Evolutionary conservation across 2,329 filamentous ascomycete species (phyloP), one percentile per base, ranked within the genome.

Genomic region (Tolypocladium guangdongense): DNA sequence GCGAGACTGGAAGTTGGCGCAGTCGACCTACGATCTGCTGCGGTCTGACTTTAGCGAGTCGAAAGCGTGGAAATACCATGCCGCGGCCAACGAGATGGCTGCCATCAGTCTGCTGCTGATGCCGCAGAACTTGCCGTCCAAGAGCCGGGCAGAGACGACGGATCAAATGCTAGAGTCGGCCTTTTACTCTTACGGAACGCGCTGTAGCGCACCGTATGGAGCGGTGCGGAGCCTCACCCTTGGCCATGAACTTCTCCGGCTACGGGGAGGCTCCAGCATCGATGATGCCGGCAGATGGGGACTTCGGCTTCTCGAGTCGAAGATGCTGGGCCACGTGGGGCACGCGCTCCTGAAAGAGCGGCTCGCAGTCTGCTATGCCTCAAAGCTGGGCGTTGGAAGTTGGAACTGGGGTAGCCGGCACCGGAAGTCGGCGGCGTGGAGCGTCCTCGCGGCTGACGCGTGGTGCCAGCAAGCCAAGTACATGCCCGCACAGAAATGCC

Each of bases 51-150:
- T 92, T 68, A 85, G 83, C 64, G 93, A 93, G 65, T 91, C 96
- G 66, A 97, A 97, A 68, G 95, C 93, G 1, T 99, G 93, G 93
- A 89, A 83, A 62, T 88, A 97, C 64, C 90, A 96, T 66, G 93
- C 93, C 0, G 92, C 88, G 4, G 87, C 88, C 1, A 92, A 95
- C 67, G 93, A 99, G 73, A 97, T 99, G 92, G 86, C 88, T 33
- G 91, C 89, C 6, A 73, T 96, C 14, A 89, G 88, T 62, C 81
- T 89, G 41, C 79, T 99, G 36, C 78, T 99, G 56, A 84, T 86
- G 62, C 84, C 88, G 0, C 81, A 87, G 56, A 78, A 80, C 18
- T 74, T 87, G 57, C 84, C 83, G 2, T 83, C 86, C 16, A 96
- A 91, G 66, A 82, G 81, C 32, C 84, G 92, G 56, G 75, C 86